These are phyloP conservation scores for Chenopodium suecicum DNA, from an alignment of 148 eudicot species.

Conservation along the genomic window DNA sequence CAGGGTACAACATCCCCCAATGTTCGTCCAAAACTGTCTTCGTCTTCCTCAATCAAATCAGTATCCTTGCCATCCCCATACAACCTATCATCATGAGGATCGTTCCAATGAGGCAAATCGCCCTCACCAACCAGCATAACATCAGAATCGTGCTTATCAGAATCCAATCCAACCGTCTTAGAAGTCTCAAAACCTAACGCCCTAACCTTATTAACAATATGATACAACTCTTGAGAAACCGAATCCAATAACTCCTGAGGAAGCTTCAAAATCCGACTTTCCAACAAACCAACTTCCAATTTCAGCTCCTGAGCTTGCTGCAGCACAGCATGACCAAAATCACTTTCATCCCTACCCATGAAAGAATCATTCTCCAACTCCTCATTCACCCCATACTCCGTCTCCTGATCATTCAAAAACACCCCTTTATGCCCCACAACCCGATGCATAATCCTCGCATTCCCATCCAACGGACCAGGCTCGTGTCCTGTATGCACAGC, in stretches of 20 bases:
- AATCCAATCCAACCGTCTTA: conserved; percentile 50
- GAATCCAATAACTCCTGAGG: conserved; percentile 54
- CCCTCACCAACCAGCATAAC: conserved; percentile 69
- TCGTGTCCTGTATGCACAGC: conserved; percentile 97
- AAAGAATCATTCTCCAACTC: conserved; percentile 61
- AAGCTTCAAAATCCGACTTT: conserved; percentile 55
- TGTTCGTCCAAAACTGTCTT: conserved; percentile 81
- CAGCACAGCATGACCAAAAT: conserved; percentile 50
- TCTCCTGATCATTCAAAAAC: conserved; percentile 65
- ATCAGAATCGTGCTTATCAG: conserved; percentile 62
- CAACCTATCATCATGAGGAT: conserved; percentile 50
- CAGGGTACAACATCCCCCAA: conserved; percentile 81
- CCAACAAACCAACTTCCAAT: conserved; percentile 60
- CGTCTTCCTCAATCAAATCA: conserved; percentile 81
- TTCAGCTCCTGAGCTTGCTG: conserved; percentile 76
- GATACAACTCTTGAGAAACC: conserved; percentile 66
- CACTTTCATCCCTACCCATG: conserved; percentile 54
- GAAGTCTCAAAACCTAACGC: conserved; percentile 58
- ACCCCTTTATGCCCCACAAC: conserved; percentile 85
- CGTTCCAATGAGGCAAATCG: conserved; percentile 78
- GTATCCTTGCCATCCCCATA: conserved; percentile 67
- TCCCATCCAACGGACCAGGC: conserved; percentile 95
- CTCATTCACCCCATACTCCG: conserved; percentile 71
- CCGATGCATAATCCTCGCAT: conserved; percentile 97
- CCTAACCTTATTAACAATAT: conserved; percentile 70